Conservation (phyloP, 805 yeast species). For the Yarrowia osloensis region DNA sequence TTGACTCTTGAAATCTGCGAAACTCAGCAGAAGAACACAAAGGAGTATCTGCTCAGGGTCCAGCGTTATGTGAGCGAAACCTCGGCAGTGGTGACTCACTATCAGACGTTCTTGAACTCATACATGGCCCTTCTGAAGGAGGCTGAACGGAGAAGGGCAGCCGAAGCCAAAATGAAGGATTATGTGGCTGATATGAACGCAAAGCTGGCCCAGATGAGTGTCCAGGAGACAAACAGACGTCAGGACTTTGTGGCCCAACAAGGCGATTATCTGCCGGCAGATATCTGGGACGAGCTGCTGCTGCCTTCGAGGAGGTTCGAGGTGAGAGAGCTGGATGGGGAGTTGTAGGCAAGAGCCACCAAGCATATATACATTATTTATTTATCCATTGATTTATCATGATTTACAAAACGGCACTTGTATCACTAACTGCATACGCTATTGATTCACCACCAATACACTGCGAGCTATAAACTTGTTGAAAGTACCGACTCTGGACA, state of each 20-base stretch:
- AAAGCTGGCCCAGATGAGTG: neutral
- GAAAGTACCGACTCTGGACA: too few species aligned
- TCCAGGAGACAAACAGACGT: neutral
- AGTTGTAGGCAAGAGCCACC: neutral
- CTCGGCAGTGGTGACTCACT: neutral
- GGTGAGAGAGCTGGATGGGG: conserved; percentile 1
- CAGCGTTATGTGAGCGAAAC: conserved; percentile 11
- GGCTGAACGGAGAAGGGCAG: neutral
- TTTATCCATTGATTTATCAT: neutral
- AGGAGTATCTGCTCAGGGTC: neutral
- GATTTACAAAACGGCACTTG: too few species aligned
- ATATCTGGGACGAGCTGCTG: conserved; percentile 15
- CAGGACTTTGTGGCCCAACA: conserved; percentile 18
- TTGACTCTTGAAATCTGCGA: conserved; percentile 6
- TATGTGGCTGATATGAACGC: conserved; percentile 7
- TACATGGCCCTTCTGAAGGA: neutral
- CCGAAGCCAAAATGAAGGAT: neutral
- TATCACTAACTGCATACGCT: too few species aligned
- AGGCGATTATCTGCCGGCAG: conserved; percentile 22
- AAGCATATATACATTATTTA: neutral
- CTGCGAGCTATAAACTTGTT: too few species aligned
- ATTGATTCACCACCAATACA: too few species aligned
- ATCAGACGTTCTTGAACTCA: conserved; percentile 3
- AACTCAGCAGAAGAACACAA: conserved; percentile 5
- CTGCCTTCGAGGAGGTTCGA: neutral